Evolutionary conservation across 2,329 filamentous ascomycete genomes (phyloP).

Genomic region (Ascochyta viciae-villosae): DNA sequence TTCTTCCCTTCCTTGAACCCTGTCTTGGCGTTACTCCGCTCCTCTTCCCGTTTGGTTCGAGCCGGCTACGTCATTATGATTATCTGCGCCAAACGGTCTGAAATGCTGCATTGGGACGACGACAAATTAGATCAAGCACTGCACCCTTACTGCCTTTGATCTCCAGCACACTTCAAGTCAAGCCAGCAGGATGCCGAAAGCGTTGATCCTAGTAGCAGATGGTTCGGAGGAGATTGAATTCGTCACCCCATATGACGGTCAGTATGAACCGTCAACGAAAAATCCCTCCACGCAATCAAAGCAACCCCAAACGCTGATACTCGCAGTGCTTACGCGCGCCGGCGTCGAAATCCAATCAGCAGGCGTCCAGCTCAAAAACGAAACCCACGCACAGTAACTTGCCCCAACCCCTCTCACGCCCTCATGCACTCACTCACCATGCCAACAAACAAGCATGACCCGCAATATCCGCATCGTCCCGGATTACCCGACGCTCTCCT

Average conservation of each 20-base stretch:
- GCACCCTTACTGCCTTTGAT: too few species aligned
- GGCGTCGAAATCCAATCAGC: constrained; percentile 47
- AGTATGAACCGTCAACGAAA: neutral
- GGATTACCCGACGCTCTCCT: constrained; percentile 35
- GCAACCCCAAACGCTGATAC: neutral
- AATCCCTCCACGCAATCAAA: neutral
- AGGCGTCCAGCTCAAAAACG: constrained; percentile 45
- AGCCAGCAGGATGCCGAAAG: constrained; percentile 40
- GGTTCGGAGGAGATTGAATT: constrained; percentile 53
- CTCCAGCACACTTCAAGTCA: neutral
- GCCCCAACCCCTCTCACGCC: too few species aligned
- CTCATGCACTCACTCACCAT: neutral
- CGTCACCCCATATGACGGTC: constrained; percentile 51
- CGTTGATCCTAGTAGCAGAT: constrained; percentile 49
- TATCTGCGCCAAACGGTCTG: neutral
- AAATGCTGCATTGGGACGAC: neutral
- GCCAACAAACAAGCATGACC: constrained; percentile 37
- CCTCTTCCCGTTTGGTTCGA: neutral
- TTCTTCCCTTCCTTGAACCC: neutral
- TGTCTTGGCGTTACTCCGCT: constrained; percentile 1
- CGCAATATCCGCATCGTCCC: constrained; percentile 48
- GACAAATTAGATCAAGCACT: neutral
- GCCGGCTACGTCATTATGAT: constrained; percentile 1
- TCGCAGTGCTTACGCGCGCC: constrained; percentile 47
- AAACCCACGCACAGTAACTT: constrained; percentile 36